A percentile compares a stretch with the other conserved stretches of the same genome.
Conservation (phyloP, 495 filamentous ascomycete genomes). For the Ramalina peruviana region DNA sequence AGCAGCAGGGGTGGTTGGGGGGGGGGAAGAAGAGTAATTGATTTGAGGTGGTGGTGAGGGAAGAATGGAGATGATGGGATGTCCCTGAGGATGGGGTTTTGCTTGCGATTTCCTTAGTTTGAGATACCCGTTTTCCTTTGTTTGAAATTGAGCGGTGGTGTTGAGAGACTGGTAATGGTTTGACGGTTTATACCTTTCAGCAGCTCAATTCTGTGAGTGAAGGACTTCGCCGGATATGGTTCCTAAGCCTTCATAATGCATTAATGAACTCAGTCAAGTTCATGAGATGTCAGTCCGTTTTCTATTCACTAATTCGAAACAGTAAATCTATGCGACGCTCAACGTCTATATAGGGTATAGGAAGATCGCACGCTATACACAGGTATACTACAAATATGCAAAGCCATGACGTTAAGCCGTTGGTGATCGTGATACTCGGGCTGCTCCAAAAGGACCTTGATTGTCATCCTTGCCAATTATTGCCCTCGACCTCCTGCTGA, state of each 20-base stretch:
- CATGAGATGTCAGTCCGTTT: neutral
- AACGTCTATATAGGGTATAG: neutral
- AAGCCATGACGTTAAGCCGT: neutral
- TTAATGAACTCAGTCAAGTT: too few species aligned
- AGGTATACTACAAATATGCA: neutral
- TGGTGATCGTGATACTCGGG: neutral
- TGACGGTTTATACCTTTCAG: too few species aligned
- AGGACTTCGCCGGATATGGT: too few species aligned
- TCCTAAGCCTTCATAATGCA: too few species aligned
- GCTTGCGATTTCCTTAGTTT: neutral
- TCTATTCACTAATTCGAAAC: neutral
- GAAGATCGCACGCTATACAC: neutral
- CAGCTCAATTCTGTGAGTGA: too few species aligned
- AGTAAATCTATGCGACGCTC: neutral
- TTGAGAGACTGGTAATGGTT: too few species aligned
- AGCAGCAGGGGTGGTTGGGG: constrained; percentile 4
- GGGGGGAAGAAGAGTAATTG: constrained; percentile 12
- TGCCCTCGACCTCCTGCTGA: constrained; percentile 5
- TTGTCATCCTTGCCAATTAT: constrained; percentile 9
- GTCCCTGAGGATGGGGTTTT: neutral
- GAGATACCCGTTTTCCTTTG: neutral
- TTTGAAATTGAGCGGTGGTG: too few species aligned
- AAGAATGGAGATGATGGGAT: neutral
- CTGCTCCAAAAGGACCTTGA: neutral
- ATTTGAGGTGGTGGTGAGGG: neutral